These are phyloP conservation scores for Acanthamoeba lenticulata DNA, from an alignment of 208 protist species.

Conservation along the genomic window DNA sequence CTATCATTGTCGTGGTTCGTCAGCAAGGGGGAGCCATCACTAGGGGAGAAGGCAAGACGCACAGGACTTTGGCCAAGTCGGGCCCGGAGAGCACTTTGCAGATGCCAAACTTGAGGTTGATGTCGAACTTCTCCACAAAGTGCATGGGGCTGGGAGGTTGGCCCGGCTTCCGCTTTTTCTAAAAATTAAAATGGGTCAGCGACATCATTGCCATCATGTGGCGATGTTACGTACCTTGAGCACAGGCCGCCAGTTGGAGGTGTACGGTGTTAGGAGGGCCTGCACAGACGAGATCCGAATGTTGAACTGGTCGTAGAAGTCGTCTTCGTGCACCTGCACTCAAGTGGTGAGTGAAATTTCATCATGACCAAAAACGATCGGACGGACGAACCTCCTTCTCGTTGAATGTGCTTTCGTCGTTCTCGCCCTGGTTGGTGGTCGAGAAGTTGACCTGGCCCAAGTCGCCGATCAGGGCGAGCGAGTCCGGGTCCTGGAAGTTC, in stretches of 20 bases:
- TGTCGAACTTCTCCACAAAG: conserved; percentile 67
- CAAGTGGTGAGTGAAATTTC: too few relatives aligned
- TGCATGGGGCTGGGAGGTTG: conserved; percentile 41
- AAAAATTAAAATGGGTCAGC: too few relatives aligned
- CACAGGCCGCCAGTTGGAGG: conserved; percentile 48
- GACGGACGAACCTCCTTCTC: conserved; percentile 38
- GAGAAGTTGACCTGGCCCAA: conserved; percentile 52
- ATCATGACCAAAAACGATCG: too few relatives aligned
- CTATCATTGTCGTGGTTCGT: background rate
- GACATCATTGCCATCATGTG: too few relatives aligned
- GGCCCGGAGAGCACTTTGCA: conserved; percentile 43
- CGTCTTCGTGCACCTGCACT: conserved; percentile 42
- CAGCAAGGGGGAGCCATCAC: background rate
- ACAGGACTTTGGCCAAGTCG: conserved; percentile 57
- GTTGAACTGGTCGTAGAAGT: conserved; percentile 65
- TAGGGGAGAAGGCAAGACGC: background rate
- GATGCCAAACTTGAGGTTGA: conserved; percentile 49
- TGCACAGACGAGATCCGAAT: conserved; percentile 60
- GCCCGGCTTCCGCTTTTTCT: background rate
- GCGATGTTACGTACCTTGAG: background rate
- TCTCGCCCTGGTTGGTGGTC: background rate
- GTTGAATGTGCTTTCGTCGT: background rate
- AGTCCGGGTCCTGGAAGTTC: conserved; percentile 22
- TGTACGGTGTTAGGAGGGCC: conserved; percentile 42
- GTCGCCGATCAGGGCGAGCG: conserved; percentile 35